A percentile compares a stretch with the other conserved stretches of the same genome.
Conservation (phyloP, 495 filamentous ascomycete species). For the Penicillium desertorum region DNA sequence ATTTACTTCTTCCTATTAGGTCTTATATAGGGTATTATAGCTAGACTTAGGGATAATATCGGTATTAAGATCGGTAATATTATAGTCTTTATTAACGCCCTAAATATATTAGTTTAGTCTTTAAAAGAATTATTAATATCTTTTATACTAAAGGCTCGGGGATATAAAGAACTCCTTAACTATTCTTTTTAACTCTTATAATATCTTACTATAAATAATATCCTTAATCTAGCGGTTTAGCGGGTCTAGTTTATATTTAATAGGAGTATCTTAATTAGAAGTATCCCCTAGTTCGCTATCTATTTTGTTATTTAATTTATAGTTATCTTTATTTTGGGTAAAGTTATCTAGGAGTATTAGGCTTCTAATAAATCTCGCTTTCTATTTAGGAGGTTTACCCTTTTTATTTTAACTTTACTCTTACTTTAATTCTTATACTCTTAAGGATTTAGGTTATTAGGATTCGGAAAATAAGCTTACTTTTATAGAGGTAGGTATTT, state of each 20-base stretch:
- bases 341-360: conserved; percentile 1
- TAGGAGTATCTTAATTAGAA: conserved; percentile 4
- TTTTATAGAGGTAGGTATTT: neutral
- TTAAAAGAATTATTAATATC: conserved; percentile 2
- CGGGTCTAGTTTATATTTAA: conserved; percentile 1
- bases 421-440: neutral
- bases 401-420: neutral
- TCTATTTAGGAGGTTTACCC: neutral
- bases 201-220: conserved; percentile 2
- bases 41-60: neutral
- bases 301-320: conserved; percentile 3
- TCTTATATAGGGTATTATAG: conserved; percentile 1
- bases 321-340: neutral
- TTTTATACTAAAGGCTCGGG: neutral
- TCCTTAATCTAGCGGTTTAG: conserved; percentile 9
- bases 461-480: neutral
- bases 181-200: neutral
- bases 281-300: neutral
- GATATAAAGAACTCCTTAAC: conserved; percentile 12
- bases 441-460: neutral
- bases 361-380: conserved; percentile 6
- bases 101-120: conserved; percentile 8
- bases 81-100: neutral
- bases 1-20: neutral
- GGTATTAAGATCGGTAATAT: neutral